Evolutionary conservation across 75 land plant species (phyloP), one percentile per base, ranked within the genome.

Genomic region (Cunninghamia lanceolata): DNA sequence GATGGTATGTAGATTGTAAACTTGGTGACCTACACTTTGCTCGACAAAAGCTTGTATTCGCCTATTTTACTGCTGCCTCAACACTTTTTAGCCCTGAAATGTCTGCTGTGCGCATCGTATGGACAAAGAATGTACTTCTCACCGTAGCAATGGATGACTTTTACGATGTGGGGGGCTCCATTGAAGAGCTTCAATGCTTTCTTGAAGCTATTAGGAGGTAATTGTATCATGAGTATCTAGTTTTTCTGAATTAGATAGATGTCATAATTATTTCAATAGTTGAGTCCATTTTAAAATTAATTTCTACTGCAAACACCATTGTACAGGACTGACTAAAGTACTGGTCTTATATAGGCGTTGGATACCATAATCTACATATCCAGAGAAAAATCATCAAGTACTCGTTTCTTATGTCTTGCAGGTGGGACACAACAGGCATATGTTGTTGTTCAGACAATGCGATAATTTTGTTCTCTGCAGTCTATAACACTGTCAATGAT

Each of bases 11-110:
- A 68, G 93, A 92, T 1, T 89, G 87, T 87, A 90, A 86, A 85
- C 87, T 98, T n/a, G 91, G 92, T 77, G 87, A 91, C 81, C 88
- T 96, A 78, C 87, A 79, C 0, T 96, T 96, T 89, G 94, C 95
- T 15, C 86, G 96, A 82, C 95, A 95, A 88, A 96, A 94, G 83
- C 84, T 87, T 47, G 81, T 89, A 36, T 91, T 90, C 83, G 94
- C 95, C 82, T 98, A 92, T 88, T 94, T 96, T 82, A 92, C 97
- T 43, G 99, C 90, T 14, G 98, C 98, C 84, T 97, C 97, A 42
- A 96, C 94, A 80, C 84, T 87, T 45, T 82, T 91, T 30, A 92
- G 93, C 83, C 94, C 78, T 98, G 95, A 94, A 82, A 38, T 93
- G 70, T 89, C 94, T 42, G 90, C 89, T 83, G 96, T 96, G 21